A percentile compares a stretch with the other conserved stretches of the same genome.
Evolutionary conservation across 2,329 filamentous ascomycete genomes (phyloP).

Genomic region (Stemphylium beticola): DNA sequence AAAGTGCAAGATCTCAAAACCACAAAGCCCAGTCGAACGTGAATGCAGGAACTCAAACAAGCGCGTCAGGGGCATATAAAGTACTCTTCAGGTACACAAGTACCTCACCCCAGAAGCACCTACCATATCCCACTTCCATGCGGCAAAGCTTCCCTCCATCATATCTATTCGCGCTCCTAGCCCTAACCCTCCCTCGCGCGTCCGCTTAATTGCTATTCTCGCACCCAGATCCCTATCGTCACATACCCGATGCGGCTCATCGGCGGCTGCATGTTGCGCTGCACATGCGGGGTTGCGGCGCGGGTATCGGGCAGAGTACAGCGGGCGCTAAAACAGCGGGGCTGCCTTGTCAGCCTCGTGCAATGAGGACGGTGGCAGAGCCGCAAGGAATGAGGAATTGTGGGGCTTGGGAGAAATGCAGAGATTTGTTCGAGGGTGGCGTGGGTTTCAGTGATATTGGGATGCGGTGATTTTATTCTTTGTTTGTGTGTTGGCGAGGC

Average conservation of each 20-base stretch:
- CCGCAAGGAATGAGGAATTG: not conserved
- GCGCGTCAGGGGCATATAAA: not conserved
- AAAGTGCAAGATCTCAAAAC: not conserved
- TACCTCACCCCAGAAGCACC: too few species aligned
- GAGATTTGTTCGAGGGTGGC: not conserved
- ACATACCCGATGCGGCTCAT: not conserved
- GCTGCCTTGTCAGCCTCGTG: conserved; percentile 4
- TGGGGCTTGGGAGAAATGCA: not conserved
- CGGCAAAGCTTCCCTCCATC: not conserved
- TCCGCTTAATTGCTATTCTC: conserved; percentile 6
- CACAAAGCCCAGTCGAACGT: not conserved
- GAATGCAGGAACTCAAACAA: not conserved
- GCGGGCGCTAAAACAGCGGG: conserved; percentile 2
- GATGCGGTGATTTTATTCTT: not conserved
- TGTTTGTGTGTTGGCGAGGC: too few species aligned
- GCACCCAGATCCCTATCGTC: conserved; percentile 1
- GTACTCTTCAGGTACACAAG: conserved; percentile 2
- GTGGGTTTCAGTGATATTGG: not conserved
- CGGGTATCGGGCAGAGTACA: conserved; percentile 13
- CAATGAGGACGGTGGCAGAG: conserved; percentile 5
- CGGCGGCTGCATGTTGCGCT: not conserved
- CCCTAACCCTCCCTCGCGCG: not conserved
- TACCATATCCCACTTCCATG: not conserved
- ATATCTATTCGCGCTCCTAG: conserved; percentile 1
- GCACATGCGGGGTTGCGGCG: conserved; percentile 18